These are phyloP conservation scores for Heterococcus sp. DNA, from an alignment of 108 stramenopile genomes.

Conservation along the genomic window DNA sequence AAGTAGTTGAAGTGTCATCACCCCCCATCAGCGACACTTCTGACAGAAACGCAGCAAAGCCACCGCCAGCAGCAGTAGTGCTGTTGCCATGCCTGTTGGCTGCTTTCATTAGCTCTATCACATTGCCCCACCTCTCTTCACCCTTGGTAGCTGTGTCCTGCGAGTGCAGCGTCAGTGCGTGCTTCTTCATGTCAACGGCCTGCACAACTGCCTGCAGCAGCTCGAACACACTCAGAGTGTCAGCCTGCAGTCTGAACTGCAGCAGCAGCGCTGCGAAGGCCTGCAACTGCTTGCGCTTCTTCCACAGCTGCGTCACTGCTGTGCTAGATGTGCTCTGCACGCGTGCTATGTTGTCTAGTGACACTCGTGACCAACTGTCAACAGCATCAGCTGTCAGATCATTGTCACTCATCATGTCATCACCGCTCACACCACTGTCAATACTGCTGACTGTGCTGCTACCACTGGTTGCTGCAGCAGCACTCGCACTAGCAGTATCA, in stretches of 20 bases:
- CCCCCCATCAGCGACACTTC: conserved; percentile 3
- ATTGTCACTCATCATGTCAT: too few species aligned
- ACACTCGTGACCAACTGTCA: background rate
- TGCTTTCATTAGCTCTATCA: conserved; percentile 27
- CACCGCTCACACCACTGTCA: too few species aligned
- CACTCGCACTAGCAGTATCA: too few species aligned
- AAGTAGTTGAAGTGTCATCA: background rate
- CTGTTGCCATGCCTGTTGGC: too few species aligned
- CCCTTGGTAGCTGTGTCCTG: background rate
- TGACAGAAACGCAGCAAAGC: conserved; percentile 19
- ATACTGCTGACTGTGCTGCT: too few species aligned
- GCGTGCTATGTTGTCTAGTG: too few species aligned
- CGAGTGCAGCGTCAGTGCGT: background rate
- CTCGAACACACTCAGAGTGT: background rate
- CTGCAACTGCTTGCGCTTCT: background rate
- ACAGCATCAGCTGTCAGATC: background rate
- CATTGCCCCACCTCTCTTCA: conserved; percentile 32
- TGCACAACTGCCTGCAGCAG: background rate
- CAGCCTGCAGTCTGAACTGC: background rate
- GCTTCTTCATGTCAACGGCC: background rate
- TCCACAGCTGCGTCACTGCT: too few species aligned
- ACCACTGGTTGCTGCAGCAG: too few species aligned
- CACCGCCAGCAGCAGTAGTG: background rate
- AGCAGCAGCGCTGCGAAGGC: background rate
- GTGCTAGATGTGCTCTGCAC: too few species aligned